Base-by-base conservation (phyloP, 805 yeast species). In the Wickerhamomyces bisporus region DNA sequence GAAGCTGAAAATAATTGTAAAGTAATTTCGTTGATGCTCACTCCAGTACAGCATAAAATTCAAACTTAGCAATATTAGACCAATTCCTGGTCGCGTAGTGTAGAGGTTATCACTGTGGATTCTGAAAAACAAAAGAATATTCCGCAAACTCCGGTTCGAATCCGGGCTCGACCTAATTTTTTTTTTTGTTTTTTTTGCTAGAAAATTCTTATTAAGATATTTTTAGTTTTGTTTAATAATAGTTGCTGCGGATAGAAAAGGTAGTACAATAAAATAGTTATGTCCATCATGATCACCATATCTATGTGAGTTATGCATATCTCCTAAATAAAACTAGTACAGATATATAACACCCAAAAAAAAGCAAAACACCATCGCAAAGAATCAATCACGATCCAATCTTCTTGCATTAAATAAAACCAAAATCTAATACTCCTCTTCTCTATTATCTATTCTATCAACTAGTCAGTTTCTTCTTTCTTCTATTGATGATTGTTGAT, bases 401-500 rank as follows among this genome's bases (percentile, higher is more conserved):
- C n/a, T n/a, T n/a, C 16, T 10, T 6, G 14, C 6, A 17, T 10
- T 11, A 15, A 29, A 28, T 19, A 27, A 28, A 13, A 19, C 6
- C 25, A 25, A 21, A 26, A 14, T 14, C 8, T 19, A 31, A 14
- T 19, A 31, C 20, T 26, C 8, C 26, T 26, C 24, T 7, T 21
- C 10, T 10, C n/a, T 12, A 26, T 26, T 7, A 6, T 14, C 23
- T 30, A 7, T 16, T 6, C 12, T 23, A 28, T 30, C 35, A 46
- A 17, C 49, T 38, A 9, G 37, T 26, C 9, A 43, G 44, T 21
- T 57, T 53, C 27, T 58, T 52, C 35, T 60, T 62, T 45, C 72
- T 59, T 53, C 72, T 63, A 45, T 61, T 64, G 6, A 65, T 56
- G 30, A 67, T 67, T 0, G 71, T 62, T 1, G 70, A 62, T 5